Percentiles rank a stretch among this genome's conserved stretches.
phyloP scores from a whole-genome alignment of 2,329 filamentous ascomycete genomes.

The Exserohilum turcica region DNA sequence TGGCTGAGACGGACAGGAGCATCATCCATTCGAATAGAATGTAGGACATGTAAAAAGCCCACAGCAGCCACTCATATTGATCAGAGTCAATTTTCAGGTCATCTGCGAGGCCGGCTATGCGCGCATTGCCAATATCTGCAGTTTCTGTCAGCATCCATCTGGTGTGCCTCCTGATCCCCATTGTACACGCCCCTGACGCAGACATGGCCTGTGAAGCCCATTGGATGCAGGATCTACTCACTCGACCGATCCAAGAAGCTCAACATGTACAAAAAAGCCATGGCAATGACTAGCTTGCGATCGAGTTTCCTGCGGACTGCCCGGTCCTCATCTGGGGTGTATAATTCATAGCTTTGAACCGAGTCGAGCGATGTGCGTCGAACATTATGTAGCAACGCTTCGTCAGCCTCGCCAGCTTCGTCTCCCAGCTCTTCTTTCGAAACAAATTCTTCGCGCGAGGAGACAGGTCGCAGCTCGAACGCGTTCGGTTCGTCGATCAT shows the following conservation, averaged over 20 bases:
- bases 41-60: constrained; percentile 68
- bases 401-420: no score
- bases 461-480: constrained; percentile 34
- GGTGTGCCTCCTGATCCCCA: neutral
- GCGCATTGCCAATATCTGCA: constrained; percentile 66
- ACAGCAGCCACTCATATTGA: constrained; percentile 67
- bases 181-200: constrained; percentile 31
- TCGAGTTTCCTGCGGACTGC: constrained; percentile 77
- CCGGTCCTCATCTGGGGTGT: constrained; percentile 72
- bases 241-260: constrained; percentile 86
- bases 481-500: constrained; percentile 22
- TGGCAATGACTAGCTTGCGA: constrained; percentile 75
- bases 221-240: constrained; percentile 47
- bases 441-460: constrained; percentile 15
- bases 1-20: constrained; percentile 52
- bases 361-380: constrained; percentile 33
- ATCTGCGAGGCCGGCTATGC: constrained; percentile 61
- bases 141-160: constrained; percentile 8
- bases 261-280: constrained; percentile 81
- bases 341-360: constrained; percentile 57
- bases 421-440: constrained; percentile 18
- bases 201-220: neutral
- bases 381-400: constrained; percentile 24
- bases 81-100: constrained; percentile 60
- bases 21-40: constrained; percentile 70